phyloP scores from a whole-genome alignment of 192 early-diverging fungal genomes.

The Coemansia sp. region DNA sequence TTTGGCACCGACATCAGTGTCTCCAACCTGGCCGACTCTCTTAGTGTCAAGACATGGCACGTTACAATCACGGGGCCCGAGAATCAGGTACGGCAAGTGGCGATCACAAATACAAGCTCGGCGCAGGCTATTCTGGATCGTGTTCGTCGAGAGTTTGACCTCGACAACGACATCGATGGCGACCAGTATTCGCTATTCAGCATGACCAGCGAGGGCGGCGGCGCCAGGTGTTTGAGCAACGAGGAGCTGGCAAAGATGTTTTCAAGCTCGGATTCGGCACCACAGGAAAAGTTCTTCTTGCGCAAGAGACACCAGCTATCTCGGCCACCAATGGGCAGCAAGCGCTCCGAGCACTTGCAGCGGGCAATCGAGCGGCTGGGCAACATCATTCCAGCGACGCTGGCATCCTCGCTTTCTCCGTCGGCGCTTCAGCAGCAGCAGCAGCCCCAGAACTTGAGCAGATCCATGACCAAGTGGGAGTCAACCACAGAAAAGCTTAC shows the following conservation, averaged over 20 bases:
- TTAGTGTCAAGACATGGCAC: constrained; percentile 55
- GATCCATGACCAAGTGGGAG: constrained; percentile 35
- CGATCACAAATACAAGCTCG: constrained; percentile 69
- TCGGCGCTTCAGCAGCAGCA: constrained; percentile 15
- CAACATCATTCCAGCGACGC: constrained; percentile 26
- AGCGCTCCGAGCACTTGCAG: constrained; percentile 47
- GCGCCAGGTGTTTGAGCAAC: constrained; percentile 69
- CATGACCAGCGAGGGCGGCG: constrained; percentile 67
- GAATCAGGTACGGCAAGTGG: constrained; percentile 74
- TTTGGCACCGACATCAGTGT: constrained; percentile 53
- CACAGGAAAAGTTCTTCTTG: constrained; percentile 69
- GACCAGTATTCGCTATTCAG: constrained; percentile 75
- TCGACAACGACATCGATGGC: constrained; percentile 59
- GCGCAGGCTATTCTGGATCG: constrained; percentile 66
- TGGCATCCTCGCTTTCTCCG: neutral
- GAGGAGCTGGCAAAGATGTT: constrained; percentile 79
- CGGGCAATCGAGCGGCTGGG: constrained; percentile 43
- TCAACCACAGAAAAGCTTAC: constrained; percentile 56
- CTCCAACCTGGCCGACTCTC: constrained; percentile 49
- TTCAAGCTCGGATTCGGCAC: constrained; percentile 60
- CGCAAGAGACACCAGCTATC: constrained; percentile 66
- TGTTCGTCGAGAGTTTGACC: constrained; percentile 80
- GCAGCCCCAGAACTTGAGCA: constrained; percentile 5
- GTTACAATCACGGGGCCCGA: constrained; percentile 79
- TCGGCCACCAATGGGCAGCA: constrained; percentile 36